Evolutionary conservation across 208 protist genomes (phyloP).

Genomic region (Trypanosoma platydactyli): DNA sequence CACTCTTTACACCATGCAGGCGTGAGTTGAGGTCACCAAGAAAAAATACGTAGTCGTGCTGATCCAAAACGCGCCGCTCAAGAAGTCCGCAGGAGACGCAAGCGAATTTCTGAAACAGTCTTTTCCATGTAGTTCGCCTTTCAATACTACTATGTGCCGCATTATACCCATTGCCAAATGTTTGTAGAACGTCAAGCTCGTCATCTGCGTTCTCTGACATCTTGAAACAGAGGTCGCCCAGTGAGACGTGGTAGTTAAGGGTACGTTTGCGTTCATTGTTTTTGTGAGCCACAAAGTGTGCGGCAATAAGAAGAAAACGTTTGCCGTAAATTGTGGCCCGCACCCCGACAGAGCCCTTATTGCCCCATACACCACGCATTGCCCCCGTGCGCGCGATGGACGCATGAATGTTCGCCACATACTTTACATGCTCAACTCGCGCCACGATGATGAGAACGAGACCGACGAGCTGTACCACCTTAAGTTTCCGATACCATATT

Average conservation of each 20-base stretch:
- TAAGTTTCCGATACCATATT: constrained; percentile 57
- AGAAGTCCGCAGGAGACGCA: constrained; percentile 24
- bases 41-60: constrained; percentile 93
- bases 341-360: constrained; percentile 90
- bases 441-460: constrained; percentile 73
- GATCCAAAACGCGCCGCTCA: constrained; percentile 62
- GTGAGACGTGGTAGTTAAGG: constrained; percentile 70
- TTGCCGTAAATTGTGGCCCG: constrained; percentile 87
- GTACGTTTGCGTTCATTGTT: constrained; percentile 72
- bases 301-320: constrained; percentile 87
- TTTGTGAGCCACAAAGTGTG: constrained; percentile 92
- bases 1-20: constrained; percentile 54
- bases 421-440: constrained; percentile 51
- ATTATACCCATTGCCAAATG: constrained; percentile 36
- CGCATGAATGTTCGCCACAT: constrained; percentile 69
- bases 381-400: constrained; percentile 76
- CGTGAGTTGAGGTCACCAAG: constrained; percentile 94
- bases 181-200: constrained; percentile 70
- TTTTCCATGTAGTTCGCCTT: constrained; percentile 43
- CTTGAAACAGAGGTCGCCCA: constrained; percentile 69
- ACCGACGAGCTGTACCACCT: constrained; percentile 78
- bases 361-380: constrained; percentile 73
- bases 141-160: constrained; percentile 17
- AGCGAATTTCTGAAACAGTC: constrained; percentile 34
- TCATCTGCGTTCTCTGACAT: constrained; percentile 61